Base-by-base conservation (phyloP, 2,329 filamentous ascomycete genomes). In the Phyllosticta citrichinensis region DNA sequence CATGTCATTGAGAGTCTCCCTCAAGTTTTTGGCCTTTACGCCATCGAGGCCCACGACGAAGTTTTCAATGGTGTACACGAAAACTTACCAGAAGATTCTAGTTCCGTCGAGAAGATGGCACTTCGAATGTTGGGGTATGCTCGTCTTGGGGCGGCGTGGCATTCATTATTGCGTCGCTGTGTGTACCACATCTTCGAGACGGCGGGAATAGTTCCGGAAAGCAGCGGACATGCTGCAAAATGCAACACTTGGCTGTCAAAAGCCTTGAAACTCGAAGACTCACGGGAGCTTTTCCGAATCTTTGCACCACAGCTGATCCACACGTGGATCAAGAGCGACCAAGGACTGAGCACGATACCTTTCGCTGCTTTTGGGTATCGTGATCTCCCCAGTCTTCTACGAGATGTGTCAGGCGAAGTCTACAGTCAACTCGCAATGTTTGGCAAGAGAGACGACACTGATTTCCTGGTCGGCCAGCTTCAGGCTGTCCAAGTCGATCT, bases 141-240 rank as follows among this genome's bases (percentile, higher is more conserved):
- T 1, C 85, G 85, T 60, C 77, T 99, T 62, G 94, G 89, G 24
- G 89, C 90, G 30, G 77, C 80, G 57, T 97, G 93, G 89, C 86
- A 91, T 62, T 96, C 92, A 0, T 79, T 97, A 20, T 80, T 97
- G 52, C 87, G 92, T 57, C 85, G 88, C 65, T 91, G 91, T 65
- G 88, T 96, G 19, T 99, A 97, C 71, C 88, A 94, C 71, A 91
- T 97, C 22, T 96, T 97, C 67, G 94, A 97, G 71, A 91, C 88
- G 0, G 89, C 92, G 1, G 90, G 88, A 1, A 85, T 85, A 61
- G 83, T 96, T 14, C 75, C 81, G 2, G 74, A 77, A 11, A 87
- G 88, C 6, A 79, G 81, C 20, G 76, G 79, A 20, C 88, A 97
- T 74, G 92, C 93, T 1, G 83, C 82, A 60, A 81, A 81, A 57